Evolutionary conservation across 2,329 filamentous ascomycete species (phyloP).

Genomic region (Akanthomyces lecanii): DNA sequence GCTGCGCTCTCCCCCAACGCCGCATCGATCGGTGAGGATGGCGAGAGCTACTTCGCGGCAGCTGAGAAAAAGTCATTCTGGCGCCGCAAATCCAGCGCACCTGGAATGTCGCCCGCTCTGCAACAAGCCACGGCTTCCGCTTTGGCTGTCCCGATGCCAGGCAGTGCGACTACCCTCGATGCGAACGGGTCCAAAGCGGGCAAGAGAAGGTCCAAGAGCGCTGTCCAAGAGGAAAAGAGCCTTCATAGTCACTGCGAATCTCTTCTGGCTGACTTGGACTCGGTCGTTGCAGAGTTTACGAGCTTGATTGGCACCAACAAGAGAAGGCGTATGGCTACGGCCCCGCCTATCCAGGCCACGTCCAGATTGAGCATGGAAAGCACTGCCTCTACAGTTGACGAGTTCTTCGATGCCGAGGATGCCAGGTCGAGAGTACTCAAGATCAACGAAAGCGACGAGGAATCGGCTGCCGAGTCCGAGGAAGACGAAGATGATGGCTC

Average conservation of each 20-base stretch:
- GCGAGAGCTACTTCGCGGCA: constrained; percentile 51
- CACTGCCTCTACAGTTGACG: constrained; percentile 63
- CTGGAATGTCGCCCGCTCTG: constrained; percentile 38
- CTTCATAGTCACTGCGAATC: constrained; percentile 80
- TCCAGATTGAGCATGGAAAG: constrained; percentile 73
- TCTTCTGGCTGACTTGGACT: constrained; percentile 79
- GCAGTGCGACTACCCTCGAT: constrained; percentile 29
- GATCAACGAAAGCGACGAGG: constrained; percentile 68
- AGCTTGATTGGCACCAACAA: constrained; percentile 74
- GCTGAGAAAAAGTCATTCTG: constrained; percentile 74
- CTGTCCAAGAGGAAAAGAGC: constrained; percentile 53
- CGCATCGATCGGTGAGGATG: constrained; percentile 46
- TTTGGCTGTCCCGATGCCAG: constrained; percentile 40
- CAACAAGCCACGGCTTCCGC: constrained; percentile 37
- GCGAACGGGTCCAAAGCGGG: constrained; percentile 30
- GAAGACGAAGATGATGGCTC: constrained; percentile 54
- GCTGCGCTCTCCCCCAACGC: constrained; percentile 40
- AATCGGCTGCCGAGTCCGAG: constrained; percentile 50
- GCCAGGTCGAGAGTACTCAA: constrained; percentile 64
- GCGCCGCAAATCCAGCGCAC: constrained; percentile 75
- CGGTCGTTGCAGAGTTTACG: constrained; percentile 78
- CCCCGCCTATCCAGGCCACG: constrained; percentile 43
- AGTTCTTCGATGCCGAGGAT: constrained; percentile 89
- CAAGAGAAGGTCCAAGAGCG: constrained; percentile 35
- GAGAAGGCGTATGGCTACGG: constrained; percentile 59